These are phyloP conservation scores for Boletus pseudo-olivaceus DNA, from an alignment of 768 basidiomycete species.

Conservation along the genomic window DNA sequence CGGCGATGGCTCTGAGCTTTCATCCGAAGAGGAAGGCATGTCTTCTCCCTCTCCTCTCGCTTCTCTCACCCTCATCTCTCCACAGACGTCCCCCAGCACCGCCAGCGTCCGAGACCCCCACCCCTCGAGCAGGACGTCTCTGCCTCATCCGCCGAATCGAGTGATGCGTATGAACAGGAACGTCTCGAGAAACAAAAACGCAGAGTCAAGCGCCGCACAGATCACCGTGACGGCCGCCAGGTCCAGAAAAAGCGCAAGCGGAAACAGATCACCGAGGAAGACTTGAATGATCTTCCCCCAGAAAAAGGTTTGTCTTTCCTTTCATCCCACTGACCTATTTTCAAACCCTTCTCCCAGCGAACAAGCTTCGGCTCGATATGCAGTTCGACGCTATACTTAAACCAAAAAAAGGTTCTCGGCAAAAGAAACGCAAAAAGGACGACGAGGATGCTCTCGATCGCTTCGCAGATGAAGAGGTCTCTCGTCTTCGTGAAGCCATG, in stretches of 20 bases:
- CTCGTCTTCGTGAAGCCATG: slow-evolving; percentile 87
- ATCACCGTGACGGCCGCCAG: slow-evolving; percentile 37
- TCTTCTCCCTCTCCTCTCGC: background rate
- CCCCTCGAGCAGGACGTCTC: slow-evolving; percentile 35
- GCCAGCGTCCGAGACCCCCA: slow-evolving; percentile 33
- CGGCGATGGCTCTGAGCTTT: slow-evolving; percentile 82
- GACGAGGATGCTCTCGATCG: slow-evolving; percentile 81
- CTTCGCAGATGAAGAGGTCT: slow-evolving; percentile 88
- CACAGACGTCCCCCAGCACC: slow-evolving; percentile 43
- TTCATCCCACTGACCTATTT: background rate
- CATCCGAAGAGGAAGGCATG: slow-evolving; percentile 62
- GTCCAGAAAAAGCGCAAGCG: slow-evolving; percentile 54
- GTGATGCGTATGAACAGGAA: slow-evolving; percentile 52
- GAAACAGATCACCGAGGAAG: slow-evolving; percentile 59
- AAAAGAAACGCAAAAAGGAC: slow-evolving; percentile 70
- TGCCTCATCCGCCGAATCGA: slow-evolving; percentile 40
- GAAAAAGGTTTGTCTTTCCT: slow-evolving; percentile 59
- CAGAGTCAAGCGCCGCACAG: slow-evolving; percentile 37
- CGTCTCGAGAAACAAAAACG: slow-evolving; percentile 26
- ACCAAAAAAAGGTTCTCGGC: slow-evolving; percentile 64
- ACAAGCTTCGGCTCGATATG: slow-evolving; percentile 74
- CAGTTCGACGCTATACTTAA: slow-evolving; percentile 86
- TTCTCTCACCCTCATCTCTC: slow-evolving; percentile 1
- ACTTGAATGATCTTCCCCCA: slow-evolving; percentile 65
- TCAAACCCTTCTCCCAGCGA: slow-evolving; percentile 45